Percentiles rank a stretch among this genome's conserved stretches.
phyloP scores from a whole-genome alignment of 345 rosid genomes.

The Gossypium raimondii region DNA sequence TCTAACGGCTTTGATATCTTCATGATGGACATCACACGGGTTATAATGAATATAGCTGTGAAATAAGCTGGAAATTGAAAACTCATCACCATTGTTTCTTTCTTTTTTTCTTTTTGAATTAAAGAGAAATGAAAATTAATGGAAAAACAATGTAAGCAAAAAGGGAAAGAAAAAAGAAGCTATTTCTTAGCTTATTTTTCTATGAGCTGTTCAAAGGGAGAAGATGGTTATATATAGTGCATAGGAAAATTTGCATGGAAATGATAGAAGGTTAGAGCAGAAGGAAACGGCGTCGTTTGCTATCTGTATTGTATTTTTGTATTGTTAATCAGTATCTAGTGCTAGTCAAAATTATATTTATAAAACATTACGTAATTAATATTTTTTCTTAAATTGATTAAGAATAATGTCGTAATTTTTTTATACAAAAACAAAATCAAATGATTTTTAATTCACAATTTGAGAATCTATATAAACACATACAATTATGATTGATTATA shows the following conservation, averaged over 20 bases:
- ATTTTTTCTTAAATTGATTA: too few species aligned
- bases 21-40: background rate
- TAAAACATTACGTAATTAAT: too few species aligned
- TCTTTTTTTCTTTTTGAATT: background rate
- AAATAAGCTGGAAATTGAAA: conserved; percentile 24
- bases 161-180: background rate
- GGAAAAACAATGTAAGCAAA: background rate
- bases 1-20: conserved; percentile 9
- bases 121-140: background rate
- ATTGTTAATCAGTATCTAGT: too few species aligned
- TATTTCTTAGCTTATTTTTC: background rate
- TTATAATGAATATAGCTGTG: conserved; percentile 26
- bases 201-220: background rate
- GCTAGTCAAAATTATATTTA: too few species aligned
- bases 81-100: conserved; percentile 27
- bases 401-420: too few species aligned
- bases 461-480: too few species aligned
- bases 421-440: too few species aligned
- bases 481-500: too few species aligned
- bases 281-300: too few species aligned
- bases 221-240: background rate
- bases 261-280: background rate
- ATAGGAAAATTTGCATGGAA: too few species aligned
- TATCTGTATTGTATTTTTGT: too few species aligned
- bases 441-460: too few species aligned